Base-by-base conservation (phyloP, 192 early-diverging fungal genomes). In the Coemansia biformis region DNA sequence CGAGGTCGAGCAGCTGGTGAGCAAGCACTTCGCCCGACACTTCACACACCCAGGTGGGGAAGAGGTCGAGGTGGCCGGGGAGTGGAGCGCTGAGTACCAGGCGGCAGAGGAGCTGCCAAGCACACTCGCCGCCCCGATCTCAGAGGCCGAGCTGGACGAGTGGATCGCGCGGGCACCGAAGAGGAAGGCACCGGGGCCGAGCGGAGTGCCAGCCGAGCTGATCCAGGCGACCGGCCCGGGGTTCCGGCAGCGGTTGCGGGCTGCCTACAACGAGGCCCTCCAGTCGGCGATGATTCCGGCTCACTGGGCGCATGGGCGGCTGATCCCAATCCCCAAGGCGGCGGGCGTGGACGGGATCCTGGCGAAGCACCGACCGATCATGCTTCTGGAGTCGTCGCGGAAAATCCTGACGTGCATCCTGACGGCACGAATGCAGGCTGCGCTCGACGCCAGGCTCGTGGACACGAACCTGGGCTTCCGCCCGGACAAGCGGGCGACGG, bases 371-470 rank as follows among this genome's bases (percentile, higher is more conserved):
- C 11, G 51, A 3, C 51, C 35, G 15, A 54, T 54, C 23, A 45
- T 34, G 4, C 38, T 55, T 0, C 44, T 55, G 4, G 43, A 44
- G 19, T 28, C 30, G 1, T 28, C 18, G 9, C 36, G 38, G 17
- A 55, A 55, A 15, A 18, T 55, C 8, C 28, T 55, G 10, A 55
- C 36, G 16, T 13, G 1, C n/a, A 38, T 55, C 5, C 29, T 55
- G 10, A 40, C 35, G 1, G 29, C 21, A 1, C 0, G 18, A 2
- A 0, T 55, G 7, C 16, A 28, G 13, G 0, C 1, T 1, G 43
- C 42, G 1, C 28, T 55, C 5, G 34, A 14, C 0, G 29, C 17
- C 5, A 12, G 21, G 13, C 43, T 55, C 6, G 3, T 4, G 2
- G 43, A 32, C 14, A 30, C n/a, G 0, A 55, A 55, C n/a, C 34